phyloP scores from a whole-genome alignment of 805 yeast species.

The Brettanomyces anomalus region DNA sequence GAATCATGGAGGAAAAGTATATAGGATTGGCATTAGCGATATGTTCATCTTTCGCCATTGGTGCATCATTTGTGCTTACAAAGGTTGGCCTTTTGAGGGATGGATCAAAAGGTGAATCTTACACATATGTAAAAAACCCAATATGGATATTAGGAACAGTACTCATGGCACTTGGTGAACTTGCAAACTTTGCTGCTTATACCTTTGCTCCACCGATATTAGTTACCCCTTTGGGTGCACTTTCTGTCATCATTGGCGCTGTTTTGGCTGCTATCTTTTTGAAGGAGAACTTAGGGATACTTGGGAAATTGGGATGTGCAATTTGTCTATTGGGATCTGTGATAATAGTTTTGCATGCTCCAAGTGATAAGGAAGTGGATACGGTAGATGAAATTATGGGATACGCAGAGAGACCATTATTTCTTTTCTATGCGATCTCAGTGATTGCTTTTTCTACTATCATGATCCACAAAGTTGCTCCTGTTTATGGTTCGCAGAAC shows the following conservation, averaged over 20 bases:
- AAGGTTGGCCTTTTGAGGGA: constrained; percentile 71
- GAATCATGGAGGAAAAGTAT: constrained; percentile 68
- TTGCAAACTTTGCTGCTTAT: constrained; percentile 90
- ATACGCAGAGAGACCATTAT: constrained; percentile 74
- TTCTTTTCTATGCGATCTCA: constrained; percentile 51
- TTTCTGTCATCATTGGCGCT: constrained; percentile 86
- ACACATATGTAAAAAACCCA: constrained; percentile 71
- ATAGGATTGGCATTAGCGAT: constrained; percentile 85
- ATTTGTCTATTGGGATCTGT: constrained; percentile 83
- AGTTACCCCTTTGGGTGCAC: constrained; percentile 88
- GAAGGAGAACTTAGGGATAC: constrained; percentile 77
- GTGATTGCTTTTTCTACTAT: constrained; percentile 64
- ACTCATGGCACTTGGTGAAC: constrained; percentile 85
- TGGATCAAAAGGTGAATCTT: constrained; percentile 65
- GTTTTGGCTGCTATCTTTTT: constrained; percentile 78
- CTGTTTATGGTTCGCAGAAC: constrained; percentile 65
- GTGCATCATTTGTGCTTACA: constrained; percentile 82
- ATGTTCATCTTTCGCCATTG: constrained; percentile 81
- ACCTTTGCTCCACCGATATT: constrained; percentile 91
- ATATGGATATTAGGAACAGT: constrained; percentile 92
- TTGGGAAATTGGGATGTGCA: constrained; percentile 91
- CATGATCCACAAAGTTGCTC: constrained; percentile 80
- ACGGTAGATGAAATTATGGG: constrained; percentile 82
- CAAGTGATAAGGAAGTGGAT: constrained; percentile 82
- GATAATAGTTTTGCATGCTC: constrained; percentile 84